phyloP scores from a whole-genome alignment of 768 basidiomycete species.

The Russula lepida region DNA sequence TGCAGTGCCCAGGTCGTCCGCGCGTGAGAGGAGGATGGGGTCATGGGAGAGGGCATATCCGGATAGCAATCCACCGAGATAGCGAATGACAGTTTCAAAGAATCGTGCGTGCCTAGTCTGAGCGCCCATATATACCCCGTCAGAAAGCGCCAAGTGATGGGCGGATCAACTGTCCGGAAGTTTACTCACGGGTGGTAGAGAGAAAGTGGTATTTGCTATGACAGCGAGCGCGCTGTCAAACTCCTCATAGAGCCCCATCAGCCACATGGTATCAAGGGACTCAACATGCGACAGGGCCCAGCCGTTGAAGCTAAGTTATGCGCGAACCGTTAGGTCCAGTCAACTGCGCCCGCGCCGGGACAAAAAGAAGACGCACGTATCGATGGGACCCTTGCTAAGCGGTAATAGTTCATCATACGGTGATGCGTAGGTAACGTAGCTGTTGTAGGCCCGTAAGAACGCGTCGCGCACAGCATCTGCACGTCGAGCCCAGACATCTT shows the following conservation, averaged over 20 bases:
- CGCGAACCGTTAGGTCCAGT: neutral
- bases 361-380: slow-evolving; percentile 39
- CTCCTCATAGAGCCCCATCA: slow-evolving; percentile 70
- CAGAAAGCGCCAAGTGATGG: too few relatives aligned
- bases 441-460: slow-evolving; percentile 58
- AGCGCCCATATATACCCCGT: too few relatives aligned
- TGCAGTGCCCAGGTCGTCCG: slow-evolving; percentile 68
- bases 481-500: slow-evolving; percentile 39
- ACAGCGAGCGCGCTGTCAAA: slow-evolving; percentile 55
- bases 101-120: slow-evolving; percentile 40
- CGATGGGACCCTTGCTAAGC: slow-evolving; percentile 35
- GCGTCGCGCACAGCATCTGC: slow-evolving; percentile 53
- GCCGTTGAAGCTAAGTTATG: slow-evolving; percentile 72
- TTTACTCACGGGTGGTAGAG: slow-evolving; percentile 32
- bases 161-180: neutral
- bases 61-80: slow-evolving; percentile 72
- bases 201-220: slow-evolving; percentile 43
- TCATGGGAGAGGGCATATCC: slow-evolving; percentile 72
- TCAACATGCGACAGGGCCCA: slow-evolving; percentile 78
- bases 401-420: slow-evolving; percentile 58
- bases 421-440: slow-evolving; percentile 51
- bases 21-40: slow-evolving; percentile 50
- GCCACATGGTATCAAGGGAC: slow-evolving; percentile 75
- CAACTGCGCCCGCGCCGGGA: neutral
- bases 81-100: slow-evolving; percentile 88